These are phyloP conservation scores for Lyophyllum shimeji DNA, from an alignment of 768 basidiomycete genomes.

Conservation along the genomic window DNA sequence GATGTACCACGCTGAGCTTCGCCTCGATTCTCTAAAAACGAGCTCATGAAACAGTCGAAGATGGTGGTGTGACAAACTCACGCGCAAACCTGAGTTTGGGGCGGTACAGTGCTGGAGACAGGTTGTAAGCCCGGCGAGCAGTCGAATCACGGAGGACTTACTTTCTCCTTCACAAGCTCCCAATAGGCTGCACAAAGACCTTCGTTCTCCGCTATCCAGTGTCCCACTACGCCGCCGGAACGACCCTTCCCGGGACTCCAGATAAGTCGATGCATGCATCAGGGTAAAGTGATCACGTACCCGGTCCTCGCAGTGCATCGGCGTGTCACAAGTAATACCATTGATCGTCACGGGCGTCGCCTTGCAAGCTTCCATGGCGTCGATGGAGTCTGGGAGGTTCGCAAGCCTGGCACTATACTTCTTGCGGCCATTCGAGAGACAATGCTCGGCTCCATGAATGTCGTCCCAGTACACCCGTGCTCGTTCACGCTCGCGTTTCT, in stretches of 20 bases:
- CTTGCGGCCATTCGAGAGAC: slow-evolving; percentile 6
- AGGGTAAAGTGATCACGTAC: not conserved
- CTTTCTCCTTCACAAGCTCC: not conserved
- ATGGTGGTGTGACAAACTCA: not conserved
- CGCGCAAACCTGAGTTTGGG: slow-evolving; percentile 7
- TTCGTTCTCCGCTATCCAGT: not conserved
- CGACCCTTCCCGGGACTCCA: not conserved
- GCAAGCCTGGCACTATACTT: slow-evolving; percentile 14
- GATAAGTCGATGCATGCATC: not conserved
- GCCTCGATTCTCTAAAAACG: slow-evolving; percentile 8
- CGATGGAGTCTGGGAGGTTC: slow-evolving; percentile 13
- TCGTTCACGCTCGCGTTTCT: slow-evolving; percentile 9
- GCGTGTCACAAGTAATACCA: slow-evolving; percentile 10
- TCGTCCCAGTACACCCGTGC: slow-evolving; percentile 18
- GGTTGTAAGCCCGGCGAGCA: not conserved
- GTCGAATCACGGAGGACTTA: not conserved
- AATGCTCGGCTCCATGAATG: slow-evolving; percentile 10
- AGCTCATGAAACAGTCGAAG: not conserved
- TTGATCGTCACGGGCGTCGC: slow-evolving; percentile 16
- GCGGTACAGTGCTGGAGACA: slow-evolving; percentile 10
- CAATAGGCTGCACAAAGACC: not conserved
- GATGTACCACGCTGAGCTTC: slow-evolving; percentile 5
- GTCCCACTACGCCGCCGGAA: not conserved
- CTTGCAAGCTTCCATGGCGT: slow-evolving; percentile 18
- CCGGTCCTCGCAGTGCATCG: slow-evolving; percentile 12